Percentiles rank a stretch among this genome's conserved stretches.
Conservation (phyloP, 192 early-diverging fungal species). For the Backusella tuberculispora region DNA sequence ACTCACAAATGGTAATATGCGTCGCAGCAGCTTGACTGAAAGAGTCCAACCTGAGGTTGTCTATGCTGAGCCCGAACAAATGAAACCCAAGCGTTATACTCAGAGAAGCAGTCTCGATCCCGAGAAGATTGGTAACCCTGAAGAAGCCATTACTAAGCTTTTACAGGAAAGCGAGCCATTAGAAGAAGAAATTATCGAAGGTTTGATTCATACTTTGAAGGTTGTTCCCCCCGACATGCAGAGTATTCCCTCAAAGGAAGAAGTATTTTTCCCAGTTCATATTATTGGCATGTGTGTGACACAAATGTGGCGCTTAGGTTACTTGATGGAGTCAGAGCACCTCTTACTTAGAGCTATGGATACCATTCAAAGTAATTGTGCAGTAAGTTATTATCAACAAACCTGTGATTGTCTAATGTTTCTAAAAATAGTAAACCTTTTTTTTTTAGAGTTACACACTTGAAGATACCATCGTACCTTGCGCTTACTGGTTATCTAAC, state of each 20-base stretch:
- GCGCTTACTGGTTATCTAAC: constrained; percentile 97
- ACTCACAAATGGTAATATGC: not conserved
- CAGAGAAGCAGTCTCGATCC: constrained; percentile 21
- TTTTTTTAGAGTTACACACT: constrained; percentile 59
- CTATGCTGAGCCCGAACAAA: constrained; percentile 30
- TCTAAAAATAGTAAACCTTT: not conserved
- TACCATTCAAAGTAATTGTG: constrained; percentile 74
- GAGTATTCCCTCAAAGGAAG: constrained; percentile 74
- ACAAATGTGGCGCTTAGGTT: constrained; percentile 86
- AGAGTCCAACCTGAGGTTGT: not conserved
- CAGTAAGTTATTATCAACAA: constrained; percentile 38
- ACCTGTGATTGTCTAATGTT: not conserved
- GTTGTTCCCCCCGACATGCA: constrained; percentile 86
- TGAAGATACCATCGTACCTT: constrained; percentile 78
- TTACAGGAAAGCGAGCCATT: constrained; percentile 63
- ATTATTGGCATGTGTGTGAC: constrained; percentile 85
- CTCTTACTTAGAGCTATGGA: constrained; percentile 88
- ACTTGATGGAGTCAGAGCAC: constrained; percentile 79
- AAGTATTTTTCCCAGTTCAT: constrained; percentile 96
- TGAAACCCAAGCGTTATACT: constrained; percentile 6
- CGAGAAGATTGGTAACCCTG: constrained; percentile 36
- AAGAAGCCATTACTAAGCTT: constrained; percentile 43
- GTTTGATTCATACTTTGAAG: constrained; percentile 85
- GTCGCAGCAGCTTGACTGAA: constrained; percentile 31
- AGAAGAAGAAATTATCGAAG: constrained; percentile 82